Percentiles rank a stretch among this genome's conserved stretches.
These are phyloP conservation scores for Fusarium circinatum DNA, from an alignment of 2,329 filamentous ascomycete genomes.

Conservation along the genomic window DNA sequence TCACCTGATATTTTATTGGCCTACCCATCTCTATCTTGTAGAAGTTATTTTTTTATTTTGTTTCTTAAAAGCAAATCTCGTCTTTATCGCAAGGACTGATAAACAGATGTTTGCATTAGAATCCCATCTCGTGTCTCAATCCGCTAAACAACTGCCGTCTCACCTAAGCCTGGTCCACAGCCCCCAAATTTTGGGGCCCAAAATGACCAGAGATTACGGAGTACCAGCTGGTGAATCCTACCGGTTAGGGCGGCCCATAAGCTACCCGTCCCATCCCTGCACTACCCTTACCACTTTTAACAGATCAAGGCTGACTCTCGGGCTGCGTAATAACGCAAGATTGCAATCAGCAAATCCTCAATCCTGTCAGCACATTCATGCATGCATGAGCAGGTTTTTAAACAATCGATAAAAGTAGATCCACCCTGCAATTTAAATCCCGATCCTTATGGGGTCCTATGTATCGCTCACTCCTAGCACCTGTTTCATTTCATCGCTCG, in stretches of 20 bases:
- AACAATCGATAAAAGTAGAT: neutral
- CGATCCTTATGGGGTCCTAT: neutral
- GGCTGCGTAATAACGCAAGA: neutral
- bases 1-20: rapidly evolving
- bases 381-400: neutral
- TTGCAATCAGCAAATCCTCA: neutral
- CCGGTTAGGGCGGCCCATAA: neutral
- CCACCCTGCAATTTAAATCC: neutral
- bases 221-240: neutral
- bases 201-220: neutral
- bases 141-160: neutral
- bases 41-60: too few relatives aligned
- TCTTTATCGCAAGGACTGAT: too few relatives aligned
- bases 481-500: slow-evolving; percentile 28
- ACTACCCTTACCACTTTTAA: neutral
- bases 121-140: neutral
- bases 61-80: neutral
- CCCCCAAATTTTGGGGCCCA: neutral
- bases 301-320: neutral
- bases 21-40: too few relatives aligned
- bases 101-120: neutral
- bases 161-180: neutral
- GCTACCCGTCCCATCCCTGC: neutral
- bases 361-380: neutral
- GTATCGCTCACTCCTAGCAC: slow-evolving; percentile 6